A percentile compares a stretch with the other conserved stretches of the same genome.
phyloP scores from a whole-genome alignment of 192 early-diverging fungal species.

The Coemansia furcata region DNA sequence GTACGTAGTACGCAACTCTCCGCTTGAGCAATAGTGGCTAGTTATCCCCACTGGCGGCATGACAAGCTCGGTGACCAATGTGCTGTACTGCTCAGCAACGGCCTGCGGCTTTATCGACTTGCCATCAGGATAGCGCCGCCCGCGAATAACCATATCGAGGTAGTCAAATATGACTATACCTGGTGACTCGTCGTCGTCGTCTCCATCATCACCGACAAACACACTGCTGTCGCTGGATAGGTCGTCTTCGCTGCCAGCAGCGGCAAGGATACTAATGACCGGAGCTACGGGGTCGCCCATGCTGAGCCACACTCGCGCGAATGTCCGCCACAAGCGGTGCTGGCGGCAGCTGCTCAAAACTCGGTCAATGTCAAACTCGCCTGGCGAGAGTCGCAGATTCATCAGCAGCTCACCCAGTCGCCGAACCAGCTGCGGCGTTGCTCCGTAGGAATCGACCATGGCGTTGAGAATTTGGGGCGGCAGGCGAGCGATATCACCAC shows the following conservation, averaged over 20 bases:
- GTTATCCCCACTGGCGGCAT: conserved; percentile 23
- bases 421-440: conserved; percentile 20
- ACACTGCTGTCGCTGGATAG: neutral
- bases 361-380: conserved; percentile 49
- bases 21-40: neutral
- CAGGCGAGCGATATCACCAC: conserved; percentile 25
- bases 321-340: conserved; percentile 48
- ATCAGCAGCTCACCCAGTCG: conserved; percentile 42
- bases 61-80: conserved; percentile 28
- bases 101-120: conserved; percentile 29
- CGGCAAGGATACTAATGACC: conserved; percentile 20
- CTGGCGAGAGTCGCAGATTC: conserved; percentile 25
- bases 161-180: conserved; percentile 41
- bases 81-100: conserved; percentile 40
- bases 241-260: conserved; percentile 1
- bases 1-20: conserved; percentile 3
- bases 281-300: conserved; percentile 46
- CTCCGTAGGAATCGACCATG: conserved; percentile 30
- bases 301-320: conserved; percentile 50
- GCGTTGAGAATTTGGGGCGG: conserved; percentile 45
- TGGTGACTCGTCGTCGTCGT: conserved; percentile 25
- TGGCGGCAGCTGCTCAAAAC: conserved; percentile 38
- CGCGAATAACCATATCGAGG: conserved; percentile 45
- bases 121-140: conserved; percentile 39
- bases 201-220: neutral